Percentiles rank a stretch among this genome's conserved stretches.
These are phyloP conservation scores for Cyberlindnera veronae DNA, from an alignment of 805 yeast genomes.

Conservation along the genomic window DNA sequence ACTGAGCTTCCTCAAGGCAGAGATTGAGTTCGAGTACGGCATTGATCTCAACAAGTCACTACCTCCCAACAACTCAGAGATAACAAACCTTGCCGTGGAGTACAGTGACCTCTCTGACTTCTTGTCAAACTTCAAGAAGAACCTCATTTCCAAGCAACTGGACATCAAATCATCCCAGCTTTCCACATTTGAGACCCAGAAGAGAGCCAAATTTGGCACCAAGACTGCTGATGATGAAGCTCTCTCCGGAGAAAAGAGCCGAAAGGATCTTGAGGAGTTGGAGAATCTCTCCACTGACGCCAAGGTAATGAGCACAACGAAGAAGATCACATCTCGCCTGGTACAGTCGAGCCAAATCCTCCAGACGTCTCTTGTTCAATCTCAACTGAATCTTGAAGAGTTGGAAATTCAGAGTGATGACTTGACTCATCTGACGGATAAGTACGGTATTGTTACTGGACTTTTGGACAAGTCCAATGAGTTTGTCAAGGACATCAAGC, in stretches of 20 bases:
- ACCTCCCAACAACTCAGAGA: not conserved
- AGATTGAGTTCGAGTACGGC: conserved; percentile 21
- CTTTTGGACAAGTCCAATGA: conserved; percentile 23
- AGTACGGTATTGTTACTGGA: conserved; percentile 19
- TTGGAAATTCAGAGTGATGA: conserved; percentile 24
- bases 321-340: conserved; percentile 26
- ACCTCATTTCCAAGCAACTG: conserved; percentile 19
- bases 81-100: conserved; percentile 1
- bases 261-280: not conserved
- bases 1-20: conserved; percentile 11
- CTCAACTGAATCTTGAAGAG: conserved; percentile 26
- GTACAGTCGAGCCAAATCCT: conserved; percentile 24
- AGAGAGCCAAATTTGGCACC: conserved; percentile 6
- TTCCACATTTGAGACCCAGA: conserved; percentile 5
- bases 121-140: conserved; percentile 13
- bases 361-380: conserved; percentile 25
- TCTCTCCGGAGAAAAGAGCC: too few species aligned
- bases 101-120: conserved; percentile 19
- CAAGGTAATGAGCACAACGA: conserved; percentile 25
- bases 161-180: conserved; percentile 9
- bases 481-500: conserved; percentile 25
- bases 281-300: conserved; percentile 19
- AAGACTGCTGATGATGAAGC: not conserved
- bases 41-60: conserved; percentile 8
- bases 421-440: conserved; percentile 16